Conservation (phyloP, 352 stramenopile genomes). For the Globisporangium rhizosaccharum region DNA sequence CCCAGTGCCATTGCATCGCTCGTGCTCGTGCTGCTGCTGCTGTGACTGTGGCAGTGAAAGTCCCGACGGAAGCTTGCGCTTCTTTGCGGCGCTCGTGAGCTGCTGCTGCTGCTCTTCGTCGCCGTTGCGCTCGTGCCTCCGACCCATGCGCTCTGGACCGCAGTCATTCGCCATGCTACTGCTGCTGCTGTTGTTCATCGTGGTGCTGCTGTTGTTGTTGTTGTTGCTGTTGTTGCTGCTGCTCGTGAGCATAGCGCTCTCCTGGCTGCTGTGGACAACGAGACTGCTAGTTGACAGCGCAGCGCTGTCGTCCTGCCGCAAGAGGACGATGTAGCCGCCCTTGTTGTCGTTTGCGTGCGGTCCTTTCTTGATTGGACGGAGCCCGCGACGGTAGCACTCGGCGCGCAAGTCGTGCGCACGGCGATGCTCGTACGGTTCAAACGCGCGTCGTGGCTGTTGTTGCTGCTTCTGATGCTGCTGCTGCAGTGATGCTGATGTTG, state of each 20-base stretch:
- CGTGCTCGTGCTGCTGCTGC: background rate
- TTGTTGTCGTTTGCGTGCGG: slow-evolving; percentile 85
- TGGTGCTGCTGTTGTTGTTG: slow-evolving; percentile 12
- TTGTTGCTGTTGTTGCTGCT: slow-evolving; percentile 6
- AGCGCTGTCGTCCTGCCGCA: slow-evolving; percentile 50
- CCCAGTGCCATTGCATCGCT: background rate
- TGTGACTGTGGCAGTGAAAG: slow-evolving; percentile 13
- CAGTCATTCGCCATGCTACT: slow-evolving; percentile 3
- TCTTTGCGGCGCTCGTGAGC: slow-evolving; percentile 27
- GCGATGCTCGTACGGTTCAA: slow-evolving; percentile 72
- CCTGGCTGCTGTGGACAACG: background rate
- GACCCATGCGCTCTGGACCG: slow-evolving; percentile 17
- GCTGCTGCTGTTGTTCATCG: background rate
- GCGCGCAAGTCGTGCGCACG: slow-evolving; percentile 68
- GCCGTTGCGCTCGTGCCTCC: slow-evolving; percentile 14
- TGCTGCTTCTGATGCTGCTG: slow-evolving; percentile 45
- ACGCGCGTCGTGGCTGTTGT: slow-evolving; percentile 27
- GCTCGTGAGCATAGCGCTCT: slow-evolving; percentile 2
- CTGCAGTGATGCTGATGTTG: slow-evolving; percentile 15
- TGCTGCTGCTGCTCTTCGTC: slow-evolving; percentile 10
- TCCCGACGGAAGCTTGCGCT: slow-evolving; percentile 36
- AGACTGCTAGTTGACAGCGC: background rate
- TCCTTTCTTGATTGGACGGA: slow-evolving; percentile 78
- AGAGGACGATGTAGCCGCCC: slow-evolving; percentile 65
- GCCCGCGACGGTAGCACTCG: slow-evolving; percentile 72